Conservation (phyloP, 495 filamentous ascomycete species). For the Penicillium goetzii region DNA sequence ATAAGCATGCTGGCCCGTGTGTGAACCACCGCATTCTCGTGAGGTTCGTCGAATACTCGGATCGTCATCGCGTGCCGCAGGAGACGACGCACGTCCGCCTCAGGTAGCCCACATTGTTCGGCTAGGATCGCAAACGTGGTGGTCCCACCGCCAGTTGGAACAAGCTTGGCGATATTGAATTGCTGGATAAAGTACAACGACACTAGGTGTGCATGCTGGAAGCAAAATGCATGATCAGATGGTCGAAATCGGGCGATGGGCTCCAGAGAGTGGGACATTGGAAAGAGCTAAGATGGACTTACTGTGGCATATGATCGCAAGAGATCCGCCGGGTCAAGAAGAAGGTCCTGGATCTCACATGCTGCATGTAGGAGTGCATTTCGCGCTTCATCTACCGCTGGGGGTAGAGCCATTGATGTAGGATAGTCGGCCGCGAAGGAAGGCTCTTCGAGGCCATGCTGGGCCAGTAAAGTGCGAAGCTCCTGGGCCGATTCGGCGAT, state of each 20-base stretch:
- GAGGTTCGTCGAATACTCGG: neutral
- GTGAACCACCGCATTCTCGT: neutral
- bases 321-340: conserved; percentile 11
- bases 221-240: neutral
- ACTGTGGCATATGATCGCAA: conserved; percentile 13
- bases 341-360: conserved; percentile 10
- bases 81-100: neutral
- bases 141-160: neutral
- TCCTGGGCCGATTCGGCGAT: neutral
- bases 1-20: neutral
- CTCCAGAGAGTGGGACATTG: neutral
- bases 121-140: neutral
- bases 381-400: neutral
- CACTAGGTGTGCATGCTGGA: neutral
- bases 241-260: neutral
- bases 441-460: neutral
- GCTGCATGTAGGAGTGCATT: neutral
- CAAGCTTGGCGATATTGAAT: neutral
- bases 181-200: neutral
- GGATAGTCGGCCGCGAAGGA: neutral
- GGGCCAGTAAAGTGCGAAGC: neutral
- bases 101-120: neutral
- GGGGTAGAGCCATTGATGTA: neutral
- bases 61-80: neutral
- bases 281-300: neutral